These are phyloP conservation scores for Gossypium gossypioides DNA, from an alignment of 441 rosid species.

Conservation along the genomic window DNA sequence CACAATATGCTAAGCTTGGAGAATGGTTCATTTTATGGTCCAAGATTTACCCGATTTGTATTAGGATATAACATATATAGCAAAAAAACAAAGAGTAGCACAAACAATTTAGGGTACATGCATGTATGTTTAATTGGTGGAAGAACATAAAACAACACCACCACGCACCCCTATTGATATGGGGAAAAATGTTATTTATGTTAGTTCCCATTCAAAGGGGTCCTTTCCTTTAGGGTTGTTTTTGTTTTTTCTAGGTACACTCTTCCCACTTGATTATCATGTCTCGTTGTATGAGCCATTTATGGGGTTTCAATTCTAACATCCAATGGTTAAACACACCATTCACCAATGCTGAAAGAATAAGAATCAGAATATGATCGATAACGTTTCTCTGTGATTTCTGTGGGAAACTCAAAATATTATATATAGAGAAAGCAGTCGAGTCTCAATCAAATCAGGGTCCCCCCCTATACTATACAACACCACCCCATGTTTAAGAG, in stretches of 20 bases:
- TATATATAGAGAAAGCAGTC: not conserved
- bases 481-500: no score
- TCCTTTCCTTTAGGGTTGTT: not conserved
- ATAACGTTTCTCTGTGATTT: not conserved
- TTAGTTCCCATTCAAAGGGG: not conserved
- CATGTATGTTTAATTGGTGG: not conserved
- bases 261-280: not conserved
- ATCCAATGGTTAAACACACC: not conserved
- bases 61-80: not conserved
- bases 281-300: slow-evolving; percentile 1
- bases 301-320: not conserved
- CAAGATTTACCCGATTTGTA: slow-evolving; percentile 8
- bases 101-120: slow-evolving; percentile 1
- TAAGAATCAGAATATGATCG: not conserved
- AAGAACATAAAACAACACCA: not conserved
- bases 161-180: not conserved
- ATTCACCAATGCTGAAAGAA: not conserved
- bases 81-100: not conserved
- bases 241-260: not conserved
- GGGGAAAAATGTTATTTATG: not conserved
- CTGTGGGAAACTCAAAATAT: slow-evolving; percentile 3
- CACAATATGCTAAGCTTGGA: no score
- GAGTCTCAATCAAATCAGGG: slow-evolving; percentile 9
- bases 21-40: not conserved
- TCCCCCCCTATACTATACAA: not conserved